Conservation (phyloP, 495 filamentous ascomycete species). For the Delitschia confertaspora region DNA sequence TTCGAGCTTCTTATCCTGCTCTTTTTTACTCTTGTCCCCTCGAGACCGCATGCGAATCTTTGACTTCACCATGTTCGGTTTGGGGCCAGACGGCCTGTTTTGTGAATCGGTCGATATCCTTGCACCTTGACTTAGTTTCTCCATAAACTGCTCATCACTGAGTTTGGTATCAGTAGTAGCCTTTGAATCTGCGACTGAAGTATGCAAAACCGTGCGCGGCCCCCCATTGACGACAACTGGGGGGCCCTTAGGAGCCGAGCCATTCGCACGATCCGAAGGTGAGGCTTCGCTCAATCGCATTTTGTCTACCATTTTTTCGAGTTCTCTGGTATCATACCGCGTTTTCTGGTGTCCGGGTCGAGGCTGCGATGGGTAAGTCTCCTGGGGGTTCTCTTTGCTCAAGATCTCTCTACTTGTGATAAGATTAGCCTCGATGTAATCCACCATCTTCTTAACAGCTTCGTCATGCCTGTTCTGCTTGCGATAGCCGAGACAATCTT, state of each 20-base stretch:
- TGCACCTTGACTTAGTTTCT: conserved; percentile 14
- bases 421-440: conserved; percentile 64
- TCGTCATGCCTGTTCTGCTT: conserved; percentile 61
- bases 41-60: conserved; percentile 25
- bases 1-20: conserved; percentile 4
- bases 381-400: conserved; percentile 23
- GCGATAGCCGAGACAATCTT: conserved; percentile 85
- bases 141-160: conserved; percentile 24
- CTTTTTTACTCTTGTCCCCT: conserved; percentile 16
- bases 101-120: neutral
- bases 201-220: conserved; percentile 12
- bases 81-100: conserved; percentile 7
- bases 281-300: conserved; percentile 7
- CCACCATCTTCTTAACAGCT: conserved; percentile 65
- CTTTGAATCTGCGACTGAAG: conserved; percentile 13
- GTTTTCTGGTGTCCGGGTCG: neutral
- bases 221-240: conserved; percentile 14
- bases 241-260: neutral
- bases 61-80: conserved; percentile 21
- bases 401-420: conserved; percentile 52
- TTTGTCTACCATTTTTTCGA: conserved; percentile 10
- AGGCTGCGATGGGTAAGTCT: too few relatives aligned
- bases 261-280: neutral
- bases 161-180: conserved; percentile 18
- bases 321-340: conserved; percentile 9